phyloP scores from a whole-genome alignment of 768 basidiomycete genomes.

The Mycena polygramma region DNA sequence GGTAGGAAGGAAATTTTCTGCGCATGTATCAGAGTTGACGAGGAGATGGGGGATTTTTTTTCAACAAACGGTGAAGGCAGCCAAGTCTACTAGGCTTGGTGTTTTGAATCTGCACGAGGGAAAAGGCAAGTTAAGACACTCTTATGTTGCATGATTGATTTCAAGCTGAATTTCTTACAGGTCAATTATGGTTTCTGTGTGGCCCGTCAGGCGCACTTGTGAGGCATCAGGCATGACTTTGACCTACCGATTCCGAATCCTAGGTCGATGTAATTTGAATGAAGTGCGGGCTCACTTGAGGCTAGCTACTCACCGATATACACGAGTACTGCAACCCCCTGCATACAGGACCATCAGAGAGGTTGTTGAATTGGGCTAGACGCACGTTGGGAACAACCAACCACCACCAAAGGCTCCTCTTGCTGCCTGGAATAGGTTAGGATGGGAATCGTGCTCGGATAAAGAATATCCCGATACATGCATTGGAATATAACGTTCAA shows the following conservation, averaged over 20 bases:
- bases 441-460: neutral
- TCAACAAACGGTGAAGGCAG: conserved; percentile 3
- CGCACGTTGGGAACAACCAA: conserved; percentile 13
- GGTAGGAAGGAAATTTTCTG: conserved; percentile 17
- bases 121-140: neutral
- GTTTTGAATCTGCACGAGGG: conserved; percentile 2
- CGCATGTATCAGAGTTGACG: neutral
- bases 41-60: neutral
- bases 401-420: conserved; percentile 12
- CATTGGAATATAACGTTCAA: conserved; percentile 17
- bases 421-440: conserved; percentile 5
- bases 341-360: neutral
- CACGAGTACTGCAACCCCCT: conserved; percentile 6
- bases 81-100: neutral
- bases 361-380: neutral
- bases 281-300: neutral
- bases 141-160: neutral
- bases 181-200: neutral
- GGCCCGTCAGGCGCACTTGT: neutral
- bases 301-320: conserved; percentile 11
- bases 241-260: conserved; percentile 15
- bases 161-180: neutral
- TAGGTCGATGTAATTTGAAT: neutral
- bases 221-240: neutral
- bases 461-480: neutral